These are phyloP conservation scores for Zarea fungicola DNA, from an alignment of 2,329 filamentous ascomycete species.

Conservation along the genomic window DNA sequence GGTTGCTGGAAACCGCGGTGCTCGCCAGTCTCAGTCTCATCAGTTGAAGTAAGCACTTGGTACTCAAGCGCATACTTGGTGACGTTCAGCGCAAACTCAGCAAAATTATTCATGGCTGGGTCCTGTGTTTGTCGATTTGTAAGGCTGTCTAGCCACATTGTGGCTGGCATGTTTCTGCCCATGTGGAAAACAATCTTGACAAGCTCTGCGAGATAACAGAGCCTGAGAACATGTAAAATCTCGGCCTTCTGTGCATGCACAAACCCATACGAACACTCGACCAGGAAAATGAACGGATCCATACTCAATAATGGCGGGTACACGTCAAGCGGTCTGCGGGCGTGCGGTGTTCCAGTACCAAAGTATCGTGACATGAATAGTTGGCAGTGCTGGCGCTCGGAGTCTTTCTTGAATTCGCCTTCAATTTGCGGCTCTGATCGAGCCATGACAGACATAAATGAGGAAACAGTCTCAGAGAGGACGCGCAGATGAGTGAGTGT, in stretches of 20 bases:
- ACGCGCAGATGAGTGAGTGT: conserved; percentile 81
- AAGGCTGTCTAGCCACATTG: conserved; percentile 44
- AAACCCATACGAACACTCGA: conserved; percentile 69
- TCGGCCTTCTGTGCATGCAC: conserved; percentile 64
- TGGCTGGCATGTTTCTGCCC: conserved; percentile 47
- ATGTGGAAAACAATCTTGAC: conserved; percentile 69
- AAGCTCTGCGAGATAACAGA: conserved; percentile 89
- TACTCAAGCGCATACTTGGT: conserved; percentile 40
- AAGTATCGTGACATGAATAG: conserved; percentile 62
- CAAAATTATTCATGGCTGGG: conserved; percentile 48
- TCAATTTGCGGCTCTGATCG: conserved; percentile 58
- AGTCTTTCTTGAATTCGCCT: conserved; percentile 61
- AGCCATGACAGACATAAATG: conserved; percentile 74
- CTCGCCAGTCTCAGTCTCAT: conserved; percentile 25
- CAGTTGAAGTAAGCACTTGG: conserved; percentile 27
- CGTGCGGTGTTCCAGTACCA: conserved; percentile 35
- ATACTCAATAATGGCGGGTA: conserved; percentile 57
- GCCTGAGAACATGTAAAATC: conserved; percentile 70
- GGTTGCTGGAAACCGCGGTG: conserved; percentile 51
- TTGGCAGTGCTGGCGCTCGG: conserved; percentile 68
- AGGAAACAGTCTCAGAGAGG: conserved; percentile 79
- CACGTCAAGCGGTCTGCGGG: conserved; percentile 38
- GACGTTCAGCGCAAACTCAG: conserved; percentile 47
- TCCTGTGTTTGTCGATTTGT: conserved; percentile 39
- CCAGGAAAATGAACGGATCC: conserved; percentile 76